phyloP scores from a whole-genome alignment of 768 basidiomycete species.

The Lentinula sp. region DNA sequence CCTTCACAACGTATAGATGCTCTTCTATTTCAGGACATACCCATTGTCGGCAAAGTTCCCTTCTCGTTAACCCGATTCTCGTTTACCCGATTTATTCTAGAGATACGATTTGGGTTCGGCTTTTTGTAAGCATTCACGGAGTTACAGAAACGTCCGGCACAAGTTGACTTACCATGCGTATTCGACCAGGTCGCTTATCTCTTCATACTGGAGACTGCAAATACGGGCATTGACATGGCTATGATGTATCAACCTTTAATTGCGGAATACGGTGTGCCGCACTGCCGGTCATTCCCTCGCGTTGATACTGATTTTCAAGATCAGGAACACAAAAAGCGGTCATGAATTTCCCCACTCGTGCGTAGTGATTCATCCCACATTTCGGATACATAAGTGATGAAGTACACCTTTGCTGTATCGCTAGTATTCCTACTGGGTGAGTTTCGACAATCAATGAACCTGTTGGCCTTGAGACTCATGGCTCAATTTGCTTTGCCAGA shows the following conservation, averaged over 20 bases:
- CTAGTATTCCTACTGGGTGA: slow-evolving; percentile 22
- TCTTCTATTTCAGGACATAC: slow-evolving; percentile 1
- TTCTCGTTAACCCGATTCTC: neutral
- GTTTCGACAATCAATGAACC: slow-evolving; percentile 11
- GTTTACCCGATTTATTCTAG: slow-evolving; percentile 14
- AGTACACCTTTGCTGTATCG: neutral
- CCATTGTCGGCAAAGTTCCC: neutral
- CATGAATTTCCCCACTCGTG: slow-evolving; percentile 22
- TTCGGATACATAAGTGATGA: neutral
- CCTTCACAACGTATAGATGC: neutral
- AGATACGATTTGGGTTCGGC: slow-evolving; percentile 34
- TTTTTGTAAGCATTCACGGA: slow-evolving; percentile 24
- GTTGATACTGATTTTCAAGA: neutral
- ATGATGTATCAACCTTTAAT: slow-evolving; percentile 45
- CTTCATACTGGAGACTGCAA: slow-evolving; percentile 35
- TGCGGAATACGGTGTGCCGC: slow-evolving; percentile 27
- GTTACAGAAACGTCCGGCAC: neutral
- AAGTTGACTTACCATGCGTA: neutral
- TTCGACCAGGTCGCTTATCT: slow-evolving; percentile 31
- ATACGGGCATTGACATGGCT: slow-evolving; percentile 37
- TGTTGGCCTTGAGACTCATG: slow-evolving; percentile 6
- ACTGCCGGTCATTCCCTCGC: neutral
- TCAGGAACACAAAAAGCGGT: slow-evolving; percentile 26
- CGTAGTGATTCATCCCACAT: neutral
- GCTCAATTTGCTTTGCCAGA: neutral